These are phyloP conservation scores for Zymoseptoria brevis DNA, from an alignment of 2,329 filamentous ascomycete species.

Conservation along the genomic window DNA sequence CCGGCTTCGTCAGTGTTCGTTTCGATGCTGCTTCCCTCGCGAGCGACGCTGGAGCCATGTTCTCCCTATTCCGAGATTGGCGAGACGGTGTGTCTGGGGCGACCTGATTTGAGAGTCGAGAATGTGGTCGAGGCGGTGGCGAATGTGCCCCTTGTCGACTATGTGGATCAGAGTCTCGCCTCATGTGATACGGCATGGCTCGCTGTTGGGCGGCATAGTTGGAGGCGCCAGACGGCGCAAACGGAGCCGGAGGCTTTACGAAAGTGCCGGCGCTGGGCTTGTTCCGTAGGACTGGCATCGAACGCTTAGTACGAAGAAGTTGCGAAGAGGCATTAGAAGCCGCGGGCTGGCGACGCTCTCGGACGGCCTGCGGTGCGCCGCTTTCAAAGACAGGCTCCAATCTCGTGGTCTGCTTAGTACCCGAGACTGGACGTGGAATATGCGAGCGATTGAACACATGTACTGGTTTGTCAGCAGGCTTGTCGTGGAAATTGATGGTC, in stretches of 20 bases:
- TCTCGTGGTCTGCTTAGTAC: slow-evolving; percentile 47
- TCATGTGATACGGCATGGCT: slow-evolving; percentile 56
- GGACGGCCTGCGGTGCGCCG: slow-evolving; percentile 63
- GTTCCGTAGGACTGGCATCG: slow-evolving; percentile 50
- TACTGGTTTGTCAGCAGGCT: slow-evolving; percentile 38
- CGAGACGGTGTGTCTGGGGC: slow-evolving; percentile 45
- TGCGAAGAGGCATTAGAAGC: slow-evolving; percentile 43
- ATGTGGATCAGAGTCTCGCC: slow-evolving; percentile 69
- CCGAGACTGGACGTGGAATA: slow-evolving; percentile 66
- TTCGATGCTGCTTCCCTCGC: slow-evolving; percentile 49
- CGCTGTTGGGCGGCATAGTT: slow-evolving; percentile 65
- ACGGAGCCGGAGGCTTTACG: slow-evolving; percentile 63
- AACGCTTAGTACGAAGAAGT: slow-evolving; percentile 52
- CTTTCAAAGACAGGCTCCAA: slow-evolving; percentile 92
- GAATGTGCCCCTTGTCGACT: slow-evolving; percentile 35
- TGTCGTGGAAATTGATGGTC: slow-evolving; percentile 86
- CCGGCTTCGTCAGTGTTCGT: slow-evolving; percentile 67
- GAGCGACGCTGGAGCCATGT: slow-evolving; percentile 43
- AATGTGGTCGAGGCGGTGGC: slow-evolving; percentile 38
- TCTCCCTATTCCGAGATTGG: slow-evolving; percentile 25
- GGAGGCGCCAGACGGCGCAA: slow-evolving; percentile 69
- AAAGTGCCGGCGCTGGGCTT: slow-evolving; percentile 35
- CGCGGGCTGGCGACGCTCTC: slow-evolving; percentile 46
- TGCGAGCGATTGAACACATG: slow-evolving; percentile 48
- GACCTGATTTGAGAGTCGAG: slow-evolving; percentile 41